Evolutionary conservation across 805 yeast species (phyloP).

Genomic region (Candida boidinii): DNA sequence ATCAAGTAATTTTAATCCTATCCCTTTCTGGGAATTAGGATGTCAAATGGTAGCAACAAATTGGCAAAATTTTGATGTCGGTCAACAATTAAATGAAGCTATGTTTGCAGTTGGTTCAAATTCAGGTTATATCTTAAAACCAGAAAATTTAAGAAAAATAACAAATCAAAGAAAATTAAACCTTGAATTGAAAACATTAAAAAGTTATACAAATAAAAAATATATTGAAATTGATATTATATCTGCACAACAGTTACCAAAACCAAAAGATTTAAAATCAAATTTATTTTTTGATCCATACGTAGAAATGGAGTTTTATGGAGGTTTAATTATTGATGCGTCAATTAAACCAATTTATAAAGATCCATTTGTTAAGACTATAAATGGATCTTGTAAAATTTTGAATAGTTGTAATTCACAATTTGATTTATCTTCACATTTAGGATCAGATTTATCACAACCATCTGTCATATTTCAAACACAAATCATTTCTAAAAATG

Average conservation of each 20-base stretch:
- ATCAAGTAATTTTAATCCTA: constrained; percentile 77
- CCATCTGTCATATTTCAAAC: constrained; percentile 23
- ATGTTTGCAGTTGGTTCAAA: constrained; percentile 54
- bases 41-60: constrained; percentile 94
- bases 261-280: constrained; percentile 42
- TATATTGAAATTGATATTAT: constrained; percentile 39
- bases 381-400: constrained; percentile 6
- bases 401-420: too few relatives aligned
- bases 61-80: constrained; percentile 89
- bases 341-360: too few relatives aligned
- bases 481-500: constrained; percentile 48
- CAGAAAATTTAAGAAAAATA: constrained; percentile 25
- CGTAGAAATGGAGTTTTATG: constrained; percentile 52
- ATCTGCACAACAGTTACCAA: constrained; percentile 83
- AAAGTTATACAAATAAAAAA: constrained; percentile 6
- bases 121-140: constrained; percentile 78
- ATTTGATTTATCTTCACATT: too few relatives aligned
- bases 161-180: constrained; percentile 11
- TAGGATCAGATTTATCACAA: too few relatives aligned
- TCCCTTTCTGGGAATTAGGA: constrained; percentile 76
- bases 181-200: constrained; percentile 12
- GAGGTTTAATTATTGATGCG: constrained; percentile 21
- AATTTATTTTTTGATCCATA: constrained; percentile 46
- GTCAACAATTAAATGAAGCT: constrained; percentile 83
- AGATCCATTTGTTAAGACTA: constrained; percentile 1